These are phyloP conservation scores for Peterozyma xylosa DNA, from an alignment of 805 yeast genomes.

Conservation along the genomic window DNA sequence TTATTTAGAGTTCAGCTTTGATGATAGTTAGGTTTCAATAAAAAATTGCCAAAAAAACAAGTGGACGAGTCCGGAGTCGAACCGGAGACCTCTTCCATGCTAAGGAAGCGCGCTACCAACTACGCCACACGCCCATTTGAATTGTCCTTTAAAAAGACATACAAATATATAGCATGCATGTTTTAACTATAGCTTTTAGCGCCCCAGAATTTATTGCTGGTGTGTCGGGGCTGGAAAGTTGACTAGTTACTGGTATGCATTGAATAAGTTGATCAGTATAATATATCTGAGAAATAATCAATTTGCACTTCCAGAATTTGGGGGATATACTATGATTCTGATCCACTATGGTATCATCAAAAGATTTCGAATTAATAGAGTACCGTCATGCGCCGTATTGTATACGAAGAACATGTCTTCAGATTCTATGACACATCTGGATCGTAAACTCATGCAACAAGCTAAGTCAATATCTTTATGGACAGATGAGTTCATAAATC, in stretches of 20 bases:
- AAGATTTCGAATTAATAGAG: too few species aligned
- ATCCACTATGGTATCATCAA: neutral
- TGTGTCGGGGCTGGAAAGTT: neutral
- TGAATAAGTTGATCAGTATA: neutral
- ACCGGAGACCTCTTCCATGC: constrained; percentile 78
- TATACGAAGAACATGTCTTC: neutral
- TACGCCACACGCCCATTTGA: constrained; percentile 65
- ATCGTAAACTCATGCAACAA: neutral
- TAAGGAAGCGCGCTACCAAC: constrained; percentile 80
- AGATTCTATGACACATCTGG: neutral
- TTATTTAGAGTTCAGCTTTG: too few species aligned
- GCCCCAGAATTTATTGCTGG: neutral
- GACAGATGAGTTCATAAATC: neutral
- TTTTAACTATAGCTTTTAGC: too few species aligned
- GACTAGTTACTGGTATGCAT: neutral
- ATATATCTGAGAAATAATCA: neutral
- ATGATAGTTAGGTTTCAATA: too few species aligned
- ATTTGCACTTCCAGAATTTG: neutral
- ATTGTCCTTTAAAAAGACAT: neutral
- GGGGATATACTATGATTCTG: neutral
- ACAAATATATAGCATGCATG: too few species aligned
- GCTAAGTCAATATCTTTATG: neutral
- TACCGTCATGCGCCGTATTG: neutral
- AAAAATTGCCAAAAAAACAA: constrained; percentile 17
- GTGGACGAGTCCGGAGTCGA: constrained; percentile 73